Percentiles rank a stretch among this genome's conserved stretches.
Conservation (phyloP, 2,329 filamentous ascomycete species). For the Arthrobotrys sinensis region DNA sequence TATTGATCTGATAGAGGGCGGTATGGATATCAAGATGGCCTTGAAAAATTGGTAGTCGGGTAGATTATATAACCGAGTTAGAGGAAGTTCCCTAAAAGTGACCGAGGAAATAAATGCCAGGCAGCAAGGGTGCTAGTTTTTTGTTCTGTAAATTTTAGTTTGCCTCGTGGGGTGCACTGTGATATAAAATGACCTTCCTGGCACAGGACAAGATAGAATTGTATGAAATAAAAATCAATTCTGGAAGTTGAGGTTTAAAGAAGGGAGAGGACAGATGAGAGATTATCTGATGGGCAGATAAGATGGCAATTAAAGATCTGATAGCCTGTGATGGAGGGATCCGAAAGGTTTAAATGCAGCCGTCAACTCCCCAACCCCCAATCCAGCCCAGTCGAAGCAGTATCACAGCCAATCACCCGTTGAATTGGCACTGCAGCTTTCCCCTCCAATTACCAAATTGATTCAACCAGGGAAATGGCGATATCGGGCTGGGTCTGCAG, state of each 20-base stretch:
- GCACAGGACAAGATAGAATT: neutral
- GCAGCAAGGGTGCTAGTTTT: conserved; percentile 21
- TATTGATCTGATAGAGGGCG: conserved; percentile 30
- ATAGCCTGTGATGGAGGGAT: neutral
- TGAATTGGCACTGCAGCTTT: conserved; percentile 25
- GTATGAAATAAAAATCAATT: neutral
- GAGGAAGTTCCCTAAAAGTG: conserved; percentile 37
- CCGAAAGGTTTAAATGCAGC: conserved; percentile 10
- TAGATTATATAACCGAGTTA: conserved; percentile 5
- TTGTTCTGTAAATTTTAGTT: neutral
- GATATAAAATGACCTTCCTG: neutral
- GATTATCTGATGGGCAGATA: conserved; percentile 58
- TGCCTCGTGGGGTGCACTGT: neutral
- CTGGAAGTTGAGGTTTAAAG: neutral
- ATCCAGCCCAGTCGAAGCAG: neutral
- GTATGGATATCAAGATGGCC: neutral
- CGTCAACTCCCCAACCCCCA: neutral
- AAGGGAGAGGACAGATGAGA: conserved; percentile 2
- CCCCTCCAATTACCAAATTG: conserved; percentile 11
- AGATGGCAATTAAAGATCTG: conserved; percentile 23
- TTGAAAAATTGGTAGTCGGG: conserved; percentile 12
- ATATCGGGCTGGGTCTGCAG: conserved; percentile 15
- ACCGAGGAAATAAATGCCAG: conserved; percentile 34
- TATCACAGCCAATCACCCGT: conserved; percentile 6
- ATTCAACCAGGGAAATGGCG: conserved; percentile 19